These are phyloP conservation scores for Aspergillus hiratsukae DNA, from an alignment of 2,329 filamentous ascomycete genomes.

Conservation along the genomic window DNA sequence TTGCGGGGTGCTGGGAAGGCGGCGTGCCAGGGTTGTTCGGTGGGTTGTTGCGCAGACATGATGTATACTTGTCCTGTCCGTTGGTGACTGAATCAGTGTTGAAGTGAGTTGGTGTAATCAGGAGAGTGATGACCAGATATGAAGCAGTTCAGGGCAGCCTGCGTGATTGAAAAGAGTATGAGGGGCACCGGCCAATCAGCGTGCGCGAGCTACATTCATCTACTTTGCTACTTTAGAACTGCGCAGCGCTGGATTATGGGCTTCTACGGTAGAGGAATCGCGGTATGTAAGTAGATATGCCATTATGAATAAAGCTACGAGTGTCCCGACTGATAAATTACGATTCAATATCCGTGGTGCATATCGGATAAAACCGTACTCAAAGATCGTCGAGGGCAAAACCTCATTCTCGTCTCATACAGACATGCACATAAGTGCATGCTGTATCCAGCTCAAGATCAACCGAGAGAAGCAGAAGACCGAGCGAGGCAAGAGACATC, in stretches of 20 bases:
- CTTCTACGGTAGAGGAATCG: neutral
- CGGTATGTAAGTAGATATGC: neutral
- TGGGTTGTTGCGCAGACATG: neutral
- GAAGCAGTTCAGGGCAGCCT: neutral
- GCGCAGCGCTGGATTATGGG: neutral
- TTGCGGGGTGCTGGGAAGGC: constrained; percentile 36
- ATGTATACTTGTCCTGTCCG: neutral
- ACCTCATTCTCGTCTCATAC: constrained; percentile 46
- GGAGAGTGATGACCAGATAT: neutral
- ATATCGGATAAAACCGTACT: constrained; percentile 44
- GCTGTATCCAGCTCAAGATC: constrained; percentile 42
- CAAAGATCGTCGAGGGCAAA: constrained; percentile 44
- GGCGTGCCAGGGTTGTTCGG: constrained; percentile 35
- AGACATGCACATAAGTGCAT: constrained; percentile 16
- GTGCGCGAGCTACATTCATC: neutral
- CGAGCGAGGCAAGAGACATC: constrained; percentile 51
- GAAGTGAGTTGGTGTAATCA: neutral
- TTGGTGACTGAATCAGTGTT: neutral
- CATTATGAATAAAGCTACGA: neutral
- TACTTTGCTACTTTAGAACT: neutral
- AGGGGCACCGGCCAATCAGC: neutral
- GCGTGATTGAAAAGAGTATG: neutral
- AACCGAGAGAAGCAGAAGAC: constrained; percentile 32
- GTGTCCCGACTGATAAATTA: constrained; percentile 46
- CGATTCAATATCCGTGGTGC: constrained; percentile 33